Evolutionary conservation across 2,329 filamentous ascomycete species (phyloP), one percentile per base, ranked within the genome.

Genomic region (Curvularia sp.): DNA sequence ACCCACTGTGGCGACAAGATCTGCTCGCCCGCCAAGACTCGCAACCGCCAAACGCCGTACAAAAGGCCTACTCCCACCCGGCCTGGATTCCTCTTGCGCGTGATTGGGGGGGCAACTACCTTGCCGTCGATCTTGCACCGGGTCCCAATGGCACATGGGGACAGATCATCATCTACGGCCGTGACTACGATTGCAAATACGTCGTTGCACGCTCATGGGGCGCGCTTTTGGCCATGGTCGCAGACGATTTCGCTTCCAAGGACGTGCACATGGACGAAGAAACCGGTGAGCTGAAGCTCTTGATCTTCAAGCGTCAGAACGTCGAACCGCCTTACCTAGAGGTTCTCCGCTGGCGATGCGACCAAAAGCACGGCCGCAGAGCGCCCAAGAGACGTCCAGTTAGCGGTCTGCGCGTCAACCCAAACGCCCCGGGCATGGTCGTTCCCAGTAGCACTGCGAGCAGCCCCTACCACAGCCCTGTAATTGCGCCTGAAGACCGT

Each of bases 101-200:
- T 68, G 95, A 99, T 77, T 99, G 95, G 95, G 95, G 95, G 76
- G 95, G 95, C 78, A 99, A 99, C 85, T 96, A 97, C 81, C 84
- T 99, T 72, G 94, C 93, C 18, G 87, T 97, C 46, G 95, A 99
- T 77, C 83, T 99, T 57, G 92, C 93, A 6, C 95, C 95, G 21
- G 95, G 95, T 2, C 92, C 94, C 9, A 86, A 86, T 46, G 95
- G 95, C 38, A 90, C 89, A 75, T 99, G 95, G 94, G 95, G 95
- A 53, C 95, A 99, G 77, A 87, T 99, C 65, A 97, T 99, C 71
- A 85, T 99, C 61, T 97, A 96, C 76, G 95, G 95, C 49, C 92
- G 95, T 60, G 95, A 99, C 80, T 99, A 97, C 79, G 95, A 99
- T 75, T 97, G 92, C 79, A 99, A 99, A 81, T 99, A 97, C 74